Conservation (phyloP, 768 basidiomycete species). For the Chiua virens region DNA sequence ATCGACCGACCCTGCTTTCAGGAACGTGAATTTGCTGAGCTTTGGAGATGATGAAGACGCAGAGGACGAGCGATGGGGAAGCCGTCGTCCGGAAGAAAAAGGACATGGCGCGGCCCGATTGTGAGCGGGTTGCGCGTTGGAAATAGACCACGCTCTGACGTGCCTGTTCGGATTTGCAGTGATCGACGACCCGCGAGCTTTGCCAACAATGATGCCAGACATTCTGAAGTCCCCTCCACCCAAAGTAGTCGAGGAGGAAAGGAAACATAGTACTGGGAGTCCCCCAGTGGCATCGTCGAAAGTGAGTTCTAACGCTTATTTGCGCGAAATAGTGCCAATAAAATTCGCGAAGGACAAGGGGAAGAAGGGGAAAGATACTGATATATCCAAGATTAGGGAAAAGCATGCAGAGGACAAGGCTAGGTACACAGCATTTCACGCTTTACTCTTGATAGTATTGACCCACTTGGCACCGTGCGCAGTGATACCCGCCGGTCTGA, state of each 20-base stretch:
- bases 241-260: conserved; percentile 5
- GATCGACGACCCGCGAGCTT: conserved; percentile 14
- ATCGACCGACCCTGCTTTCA: conserved; percentile 29
- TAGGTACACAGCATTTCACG: conserved; percentile 41
- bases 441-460: not conserved
- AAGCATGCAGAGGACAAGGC: conserved; percentile 72
- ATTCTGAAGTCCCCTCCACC: conserved; percentile 1
- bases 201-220: conserved; percentile 11
- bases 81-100: conserved; percentile 67
- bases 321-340: not conserved
- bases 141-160: not conserved
- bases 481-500: conserved; percentile 70
- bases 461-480: not conserved
- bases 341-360: conserved; percentile 4
- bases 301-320: conserved; percentile 6
- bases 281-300: conserved; percentile 11
- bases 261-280: not conserved
- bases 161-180: conserved; percentile 18
- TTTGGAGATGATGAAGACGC: conserved; percentile 76
- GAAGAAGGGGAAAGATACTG: conserved; percentile 34
- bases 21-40: conserved; percentile 87
- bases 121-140: conserved; percentile 45
- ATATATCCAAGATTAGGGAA: conserved; percentile 72
- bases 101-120: conserved; percentile 77
- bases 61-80: conserved; percentile 58